These are phyloP conservation scores for Meira miltonrushii DNA, from an alignment of 1,284 basidiomycete genomes.

Conservation along the genomic window DNA sequence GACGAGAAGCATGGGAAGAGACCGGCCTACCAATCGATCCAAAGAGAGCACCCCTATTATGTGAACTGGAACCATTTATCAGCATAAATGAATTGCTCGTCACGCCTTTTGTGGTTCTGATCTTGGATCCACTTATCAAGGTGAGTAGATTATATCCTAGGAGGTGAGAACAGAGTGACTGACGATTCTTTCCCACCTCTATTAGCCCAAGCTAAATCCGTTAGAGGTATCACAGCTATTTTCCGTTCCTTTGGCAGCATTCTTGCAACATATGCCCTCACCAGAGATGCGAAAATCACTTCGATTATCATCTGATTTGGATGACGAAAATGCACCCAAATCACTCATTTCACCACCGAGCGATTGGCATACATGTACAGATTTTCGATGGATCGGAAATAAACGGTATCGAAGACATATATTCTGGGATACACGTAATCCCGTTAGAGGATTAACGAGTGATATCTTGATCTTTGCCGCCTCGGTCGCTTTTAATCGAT, in stretches of 20 bases:
- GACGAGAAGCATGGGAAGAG: constrained; percentile 25
- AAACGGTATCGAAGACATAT: constrained; percentile 36
- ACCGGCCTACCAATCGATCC: constrained; percentile 40
- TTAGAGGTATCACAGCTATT: constrained; percentile 39
- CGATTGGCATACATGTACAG: constrained; percentile 46
- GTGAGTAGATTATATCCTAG: constrained; percentile 6
- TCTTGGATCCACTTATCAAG: constrained; percentile 28
- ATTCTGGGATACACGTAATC: constrained; percentile 46
- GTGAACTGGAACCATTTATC: constrained; percentile 40
- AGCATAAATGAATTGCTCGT: constrained; percentile 49
- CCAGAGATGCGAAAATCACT: constrained; percentile 18
- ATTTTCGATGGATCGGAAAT: constrained; percentile 37
- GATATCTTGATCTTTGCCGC: constrained; percentile 47
- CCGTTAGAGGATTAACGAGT: constrained; percentile 41
- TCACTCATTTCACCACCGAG: constrained; percentile 35
- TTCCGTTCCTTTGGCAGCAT: constrained; percentile 37
- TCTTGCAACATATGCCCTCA: constrained; percentile 37
- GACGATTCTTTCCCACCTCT: not conserved
- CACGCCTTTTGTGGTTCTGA: constrained; percentile 40
- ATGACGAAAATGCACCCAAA: constrained; percentile 25
- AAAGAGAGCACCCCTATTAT: constrained; percentile 29
- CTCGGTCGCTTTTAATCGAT: constrained; percentile 25
- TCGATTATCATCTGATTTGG: constrained; percentile 18
- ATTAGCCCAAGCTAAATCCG: constrained; percentile 28
- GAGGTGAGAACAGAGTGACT: not conserved